Evolutionary conservation across 805 yeast genomes (phyloP).

Genomic region (Metschnikowia rubicola): DNA sequence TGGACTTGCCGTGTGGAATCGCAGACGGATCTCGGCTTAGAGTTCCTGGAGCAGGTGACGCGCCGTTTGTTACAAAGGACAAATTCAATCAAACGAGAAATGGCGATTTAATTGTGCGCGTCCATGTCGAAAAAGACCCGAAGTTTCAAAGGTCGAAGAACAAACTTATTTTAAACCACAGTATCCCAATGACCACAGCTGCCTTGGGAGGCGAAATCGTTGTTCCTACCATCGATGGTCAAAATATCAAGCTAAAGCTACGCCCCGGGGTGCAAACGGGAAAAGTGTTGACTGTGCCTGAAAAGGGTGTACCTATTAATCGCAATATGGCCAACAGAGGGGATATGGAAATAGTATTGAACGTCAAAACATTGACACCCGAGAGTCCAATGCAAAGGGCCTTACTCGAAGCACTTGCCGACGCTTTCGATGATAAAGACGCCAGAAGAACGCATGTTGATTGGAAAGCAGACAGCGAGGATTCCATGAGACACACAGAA

Average conservation of each 20-base stretch:
- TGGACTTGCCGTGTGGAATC: conserved; percentile 86
- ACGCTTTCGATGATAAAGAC: conserved; percentile 71
- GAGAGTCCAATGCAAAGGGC: conserved; percentile 82
- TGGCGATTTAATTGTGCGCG: conserved; percentile 86
- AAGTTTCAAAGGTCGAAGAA: conserved; percentile 63
- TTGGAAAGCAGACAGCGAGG: conserved; percentile 34
- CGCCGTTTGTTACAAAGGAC: conserved; percentile 73
- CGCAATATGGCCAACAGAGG: conserved; percentile 61
- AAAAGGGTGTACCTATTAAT: conserved; percentile 78
- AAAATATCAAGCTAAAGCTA: conserved; percentile 69
- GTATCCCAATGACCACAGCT: conserved; percentile 91
- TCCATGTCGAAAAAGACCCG: conserved; percentile 73
- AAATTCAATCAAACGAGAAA: conserved; percentile 63
- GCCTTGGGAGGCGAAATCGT: conserved; percentile 89
- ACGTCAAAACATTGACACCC: conserved; percentile 71
- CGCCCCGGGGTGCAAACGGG: conserved; percentile 84
- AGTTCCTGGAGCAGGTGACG: conserved; percentile 85
- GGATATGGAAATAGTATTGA: conserved; percentile 69
- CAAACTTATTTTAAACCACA: conserved; percentile 61
- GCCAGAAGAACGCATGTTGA: conserved; percentile 67
- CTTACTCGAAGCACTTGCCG: conserved; percentile 90
- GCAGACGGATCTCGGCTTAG: conserved; percentile 82
- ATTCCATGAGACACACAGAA: conserved; percentile 18
- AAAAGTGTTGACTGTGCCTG: conserved; percentile 69
- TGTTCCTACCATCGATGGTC: conserved; percentile 88